These are phyloP conservation scores for Alloteropsis semialata DNA, from an alignment of 176 grass and related monocot genomes.

Conservation along the genomic window DNA sequence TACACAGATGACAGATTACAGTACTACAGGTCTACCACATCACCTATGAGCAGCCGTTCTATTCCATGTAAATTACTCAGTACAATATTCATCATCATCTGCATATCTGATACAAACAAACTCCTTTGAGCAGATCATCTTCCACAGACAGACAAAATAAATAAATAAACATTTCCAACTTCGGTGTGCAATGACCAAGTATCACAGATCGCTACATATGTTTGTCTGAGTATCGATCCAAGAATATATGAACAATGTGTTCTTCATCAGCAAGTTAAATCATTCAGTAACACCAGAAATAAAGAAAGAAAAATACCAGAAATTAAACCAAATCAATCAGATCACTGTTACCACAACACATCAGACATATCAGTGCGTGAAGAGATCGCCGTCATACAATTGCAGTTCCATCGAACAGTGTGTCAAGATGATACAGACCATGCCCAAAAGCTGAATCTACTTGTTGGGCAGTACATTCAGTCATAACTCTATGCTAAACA, in stretches of 20 bases:
- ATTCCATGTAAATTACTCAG: background rate
- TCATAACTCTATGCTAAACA: constrained; percentile 38
- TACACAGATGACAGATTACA: too few relatives aligned
- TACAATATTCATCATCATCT: background rate
- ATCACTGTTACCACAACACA: constrained; percentile 17
- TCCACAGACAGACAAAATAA: too few relatives aligned
- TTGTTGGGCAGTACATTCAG: constrained; percentile 8
- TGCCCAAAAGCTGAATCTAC: constrained; percentile 28
- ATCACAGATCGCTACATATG: background rate
- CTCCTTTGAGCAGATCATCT: background rate
- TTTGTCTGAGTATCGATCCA: background rate
- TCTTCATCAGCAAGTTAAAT: background rate
- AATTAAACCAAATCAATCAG: constrained; percentile 3
- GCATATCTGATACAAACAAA: background rate
- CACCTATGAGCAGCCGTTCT: background rate
- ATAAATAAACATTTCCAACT: background rate
- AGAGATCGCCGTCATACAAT: background rate
- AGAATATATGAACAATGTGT: background rate
- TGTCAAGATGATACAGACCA: constrained; percentile 29
- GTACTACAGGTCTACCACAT: too few relatives aligned
- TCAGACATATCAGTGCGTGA: background rate
- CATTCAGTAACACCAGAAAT: background rate
- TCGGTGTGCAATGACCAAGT: background rate
- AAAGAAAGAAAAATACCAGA: background rate
- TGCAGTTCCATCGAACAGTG: constrained; percentile 22